Evolutionary conservation across 163 green algal genomes (phyloP), one percentile per base, ranked within the genome.

Genomic region (Chlorella variabilis): DNA sequence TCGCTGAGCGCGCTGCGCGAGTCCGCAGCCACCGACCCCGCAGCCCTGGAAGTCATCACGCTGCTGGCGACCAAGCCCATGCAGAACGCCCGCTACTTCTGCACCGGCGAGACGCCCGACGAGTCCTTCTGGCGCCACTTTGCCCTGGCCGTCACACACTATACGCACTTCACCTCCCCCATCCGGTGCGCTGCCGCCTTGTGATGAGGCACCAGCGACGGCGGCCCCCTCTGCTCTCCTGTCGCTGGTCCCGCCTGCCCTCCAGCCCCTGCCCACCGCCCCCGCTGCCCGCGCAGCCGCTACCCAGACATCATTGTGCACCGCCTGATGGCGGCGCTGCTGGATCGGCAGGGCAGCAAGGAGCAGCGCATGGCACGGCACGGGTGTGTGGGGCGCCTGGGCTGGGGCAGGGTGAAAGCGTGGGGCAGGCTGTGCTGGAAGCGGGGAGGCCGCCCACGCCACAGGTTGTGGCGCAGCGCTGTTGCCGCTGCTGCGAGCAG

Each of bases 241-340:
- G 45, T 11, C 45, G n/a, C 54, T n/a, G 54, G 9, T 63, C 18
- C 65, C 38, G 11, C 2, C 23, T 73, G 36, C 34, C 31, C 36
- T 29, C 36, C 33, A 20, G 29, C 63, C 63, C 38, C 27, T 33
- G 33, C 39, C 41, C 69, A 5, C 2, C 6, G 2, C 31, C n/a
- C 29, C 29, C 20, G 4, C 11, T 54, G 8, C 29, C 29, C 17
- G 3, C 8, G 34, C 59, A 85, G 56, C 1, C 87, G 93, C 56
- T 97, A 97, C 77, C 91, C 93, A 7, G 93, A 97, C 65, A 86
- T 96, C 31, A 74, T 96, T 1, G 93, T 95, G 25, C 93, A 97
- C 81, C 89, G 93, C 18, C 90, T 93, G 84, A 89, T 97, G 62
- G 63, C 66, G 6, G 74, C 41, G 0, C 51, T 63, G 54, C 73